Base-by-base conservation (phyloP, 169 alveolate species). In the Plasmodium cynomolgi region DNA sequence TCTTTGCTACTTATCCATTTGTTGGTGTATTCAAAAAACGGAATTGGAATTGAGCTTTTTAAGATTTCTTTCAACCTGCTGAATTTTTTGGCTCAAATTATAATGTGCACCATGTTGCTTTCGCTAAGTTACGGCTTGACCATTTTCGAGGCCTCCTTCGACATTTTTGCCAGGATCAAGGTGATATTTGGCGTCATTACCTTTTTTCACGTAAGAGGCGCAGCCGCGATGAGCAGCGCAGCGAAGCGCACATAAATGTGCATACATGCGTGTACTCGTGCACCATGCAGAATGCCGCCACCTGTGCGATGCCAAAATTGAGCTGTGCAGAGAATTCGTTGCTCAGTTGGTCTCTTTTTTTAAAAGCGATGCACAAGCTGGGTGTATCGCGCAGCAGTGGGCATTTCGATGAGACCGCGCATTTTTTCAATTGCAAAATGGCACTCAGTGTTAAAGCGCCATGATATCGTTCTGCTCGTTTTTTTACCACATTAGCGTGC, bases 71-170 rank as follows among this genome's bases (percentile, higher is more conserved):
- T 86, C 81, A 86, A 86, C 81, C 34, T 86, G 39, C n/a, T 86
- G 47, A 86, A 86, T 58, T 86, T 86, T 79, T 71, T 86, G 81
- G 86, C 85, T 8, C 93, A 86, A 71, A 86, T 86, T 54, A 75
- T 86, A 29, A 86, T 86, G 93, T 86, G 93, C 33, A 86, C 93
- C 4, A 86, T 86, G 93, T 86, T 86, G 62, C 93, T 86, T 86
- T 86, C 93, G 3, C 54, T 86, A 31, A 86, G 93, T 58, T 86
- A 86, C 23, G 93, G 93, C 26, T 56, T 86, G 31, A 86, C 93
- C 1, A 86, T 86, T 41, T 75, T 86, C 72, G 93, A 86, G 74
- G 81, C 93, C 34, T 33, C 62, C 17, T 47, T 86, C 62, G 72
- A 41, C 20, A 86, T 50, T 56, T 75, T 86, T 37, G n/a, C 81